Percentiles rank a stretch among this genome's conserved stretches.
These are phyloP conservation scores for Seiridium unicorne DNA, from an alignment of 2,329 filamentous ascomycete genomes.

Conservation along the genomic window DNA sequence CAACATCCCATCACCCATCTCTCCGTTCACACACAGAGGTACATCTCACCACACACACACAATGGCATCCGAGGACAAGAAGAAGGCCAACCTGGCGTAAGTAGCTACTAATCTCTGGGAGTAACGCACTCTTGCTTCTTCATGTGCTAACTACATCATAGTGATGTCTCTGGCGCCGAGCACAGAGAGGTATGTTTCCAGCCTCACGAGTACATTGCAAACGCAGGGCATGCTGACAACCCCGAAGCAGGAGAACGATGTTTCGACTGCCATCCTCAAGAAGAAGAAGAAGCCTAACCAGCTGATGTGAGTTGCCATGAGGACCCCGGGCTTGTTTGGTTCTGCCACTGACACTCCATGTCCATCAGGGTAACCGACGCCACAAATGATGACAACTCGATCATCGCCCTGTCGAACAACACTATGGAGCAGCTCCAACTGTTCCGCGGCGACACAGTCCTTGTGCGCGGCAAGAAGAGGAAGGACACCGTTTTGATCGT, in stretches of 20 bases:
- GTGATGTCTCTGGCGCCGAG: conserved; percentile 87
- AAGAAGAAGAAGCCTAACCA: conserved; percentile 99
- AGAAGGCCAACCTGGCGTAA: conserved; percentile 81
- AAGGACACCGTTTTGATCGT: conserved; percentile 99
- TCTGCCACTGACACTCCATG: not conserved
- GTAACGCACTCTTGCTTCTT: not conserved
- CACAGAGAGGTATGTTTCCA: conserved; percentile 69
- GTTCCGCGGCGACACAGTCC: conserved; percentile 96
- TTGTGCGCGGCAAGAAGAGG: conserved; percentile 99
- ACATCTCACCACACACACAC: conserved; percentile 35
- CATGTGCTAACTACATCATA: conserved; percentile 34
- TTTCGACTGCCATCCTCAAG: conserved; percentile 94
- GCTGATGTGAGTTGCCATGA: conserved; percentile 69
- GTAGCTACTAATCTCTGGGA: conserved; percentile 29
- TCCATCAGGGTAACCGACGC: conserved; percentile 86
- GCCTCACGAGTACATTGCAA: conserved; percentile 13
- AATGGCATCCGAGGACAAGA: conserved; percentile 76
- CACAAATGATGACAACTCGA: conserved; percentile 99
- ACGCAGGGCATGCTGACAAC: conserved; percentile 20
- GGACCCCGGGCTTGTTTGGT: not conserved
- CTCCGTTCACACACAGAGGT: not conserved
- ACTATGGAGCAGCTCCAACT: conserved; percentile 98
- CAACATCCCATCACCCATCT: not conserved
- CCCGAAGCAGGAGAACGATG: conserved; percentile 73
- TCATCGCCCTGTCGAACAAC: conserved; percentile 96